These are phyloP conservation scores for Neurospora sp. DNA, from an alignment of 2,329 filamentous ascomycete genomes.

Conservation along the genomic window DNA sequence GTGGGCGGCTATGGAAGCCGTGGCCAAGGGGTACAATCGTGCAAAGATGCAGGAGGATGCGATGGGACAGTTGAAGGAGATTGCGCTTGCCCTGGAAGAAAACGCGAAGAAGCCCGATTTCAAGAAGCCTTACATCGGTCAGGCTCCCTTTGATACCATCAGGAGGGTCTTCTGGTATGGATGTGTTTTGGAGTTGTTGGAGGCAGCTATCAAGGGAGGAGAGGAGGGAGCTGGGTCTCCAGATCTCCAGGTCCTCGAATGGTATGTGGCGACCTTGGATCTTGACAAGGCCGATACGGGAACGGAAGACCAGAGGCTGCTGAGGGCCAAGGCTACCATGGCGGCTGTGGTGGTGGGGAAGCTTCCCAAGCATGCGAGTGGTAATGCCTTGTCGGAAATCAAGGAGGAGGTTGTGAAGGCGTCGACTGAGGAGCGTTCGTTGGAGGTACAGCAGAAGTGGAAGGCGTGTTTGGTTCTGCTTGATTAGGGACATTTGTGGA, in stretches of 20 bases:
- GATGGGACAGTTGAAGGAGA: conserved; percentile 26
- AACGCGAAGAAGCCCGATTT: conserved; percentile 14
- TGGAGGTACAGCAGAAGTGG: conserved; percentile 24
- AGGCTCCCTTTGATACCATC: conserved; percentile 30
- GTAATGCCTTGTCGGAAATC: conserved; percentile 14
- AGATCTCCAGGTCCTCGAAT: conserved; percentile 23
- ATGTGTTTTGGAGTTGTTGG: conserved; percentile 37
- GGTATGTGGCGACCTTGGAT: conserved; percentile 36
- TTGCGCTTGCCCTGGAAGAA: conserved; percentile 29
- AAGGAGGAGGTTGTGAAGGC: conserved; percentile 36
- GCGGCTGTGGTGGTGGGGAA: conserved; percentile 32
- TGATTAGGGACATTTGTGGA: background rate
- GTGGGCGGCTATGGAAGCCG: conserved; percentile 40
- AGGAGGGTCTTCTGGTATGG: conserved; percentile 44
- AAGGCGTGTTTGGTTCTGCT: conserved; percentile 4
- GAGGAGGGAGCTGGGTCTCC: conserved; percentile 13
- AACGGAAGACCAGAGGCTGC: conserved; percentile 41
- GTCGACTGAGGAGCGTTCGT: conserved; percentile 21
- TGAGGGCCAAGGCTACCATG: conserved; percentile 35
- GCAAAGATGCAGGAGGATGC: conserved; percentile 28
- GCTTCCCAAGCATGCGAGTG: conserved; percentile 18
- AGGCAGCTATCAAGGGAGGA: conserved; percentile 24
- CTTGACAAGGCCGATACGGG: conserved; percentile 35
- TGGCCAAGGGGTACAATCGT: conserved; percentile 40
- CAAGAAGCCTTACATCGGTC: conserved; percentile 28